Evolutionary conservation across 768 basidiomycete species (phyloP).

Genomic region (Lentinus tigrinus): DNA sequence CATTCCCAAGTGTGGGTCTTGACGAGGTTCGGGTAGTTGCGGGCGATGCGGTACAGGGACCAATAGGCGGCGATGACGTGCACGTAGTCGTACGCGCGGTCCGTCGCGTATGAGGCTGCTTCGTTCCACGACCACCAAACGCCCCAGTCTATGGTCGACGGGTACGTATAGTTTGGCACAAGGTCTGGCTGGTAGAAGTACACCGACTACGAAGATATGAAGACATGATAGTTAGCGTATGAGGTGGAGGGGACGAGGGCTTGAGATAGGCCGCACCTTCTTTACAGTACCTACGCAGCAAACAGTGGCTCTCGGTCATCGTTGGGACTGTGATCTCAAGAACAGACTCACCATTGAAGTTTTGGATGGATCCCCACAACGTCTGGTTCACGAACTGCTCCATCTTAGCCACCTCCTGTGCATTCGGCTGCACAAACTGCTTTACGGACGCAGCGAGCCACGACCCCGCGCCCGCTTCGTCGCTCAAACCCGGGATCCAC

Average conservation of each 20-base stretch:
- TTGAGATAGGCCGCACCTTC: slow-evolving; percentile 42
- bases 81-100: slow-evolving; percentile 50
- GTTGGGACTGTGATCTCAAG: background rate
- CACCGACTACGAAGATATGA: slow-evolving; percentile 40
- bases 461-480: slow-evolving; percentile 60
- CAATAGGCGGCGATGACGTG: slow-evolving; percentile 44
- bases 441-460: slow-evolving; percentile 59
- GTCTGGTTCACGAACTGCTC: slow-evolving; percentile 48
- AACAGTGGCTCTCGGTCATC: background rate
- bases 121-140: slow-evolving; percentile 61
- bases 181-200: slow-evolving; percentile 51
- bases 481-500: slow-evolving; percentile 60
- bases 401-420: slow-evolving; percentile 51
- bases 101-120: slow-evolving; percentile 44
- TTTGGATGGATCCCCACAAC: slow-evolving; percentile 51
- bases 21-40: slow-evolving; percentile 53
- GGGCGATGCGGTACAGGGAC: slow-evolving; percentile 55
- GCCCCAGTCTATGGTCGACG: slow-evolving; percentile 46
- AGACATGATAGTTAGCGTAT: too few species aligned
- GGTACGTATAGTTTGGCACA: slow-evolving; percentile 48
- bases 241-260: too few species aligned
- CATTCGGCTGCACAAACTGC: slow-evolving; percentile 53
- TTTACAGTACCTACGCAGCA: slow-evolving; percentile 45
- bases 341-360: slow-evolving; percentile 40
- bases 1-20: slow-evolving; percentile 50